Conservation (phyloP, 2,329 filamentous ascomycete species). For the Colletotrichum kahawae region DNA sequence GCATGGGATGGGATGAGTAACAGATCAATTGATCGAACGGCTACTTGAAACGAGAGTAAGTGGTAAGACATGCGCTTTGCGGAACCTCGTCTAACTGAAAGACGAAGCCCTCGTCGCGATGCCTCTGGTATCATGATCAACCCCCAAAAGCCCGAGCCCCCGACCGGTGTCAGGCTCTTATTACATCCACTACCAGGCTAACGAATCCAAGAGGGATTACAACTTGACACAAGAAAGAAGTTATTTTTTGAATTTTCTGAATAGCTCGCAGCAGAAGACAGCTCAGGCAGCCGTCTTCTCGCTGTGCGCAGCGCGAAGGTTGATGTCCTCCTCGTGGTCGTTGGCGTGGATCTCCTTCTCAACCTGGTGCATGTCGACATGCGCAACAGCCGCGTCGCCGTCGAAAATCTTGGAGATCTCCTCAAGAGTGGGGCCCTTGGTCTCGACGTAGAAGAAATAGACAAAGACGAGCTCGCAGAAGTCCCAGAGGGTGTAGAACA, state of each 20-base stretch:
- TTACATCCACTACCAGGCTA: slow-evolving; percentile 10
- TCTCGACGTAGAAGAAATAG: slow-evolving; percentile 73
- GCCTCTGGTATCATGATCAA: slow-evolving; percentile 19
- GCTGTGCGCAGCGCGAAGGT: slow-evolving; percentile 16
- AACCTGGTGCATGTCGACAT: slow-evolving; percentile 59
- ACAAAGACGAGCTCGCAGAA: slow-evolving; percentile 65
- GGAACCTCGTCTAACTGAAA: not conserved
- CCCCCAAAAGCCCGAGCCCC: not conserved
- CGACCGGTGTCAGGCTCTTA: not conserved
- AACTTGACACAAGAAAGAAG: not conserved
- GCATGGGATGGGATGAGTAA: not conserved
- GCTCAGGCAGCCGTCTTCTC: slow-evolving; percentile 27
- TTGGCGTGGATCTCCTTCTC: slow-evolving; percentile 55
- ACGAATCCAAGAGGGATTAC: slow-evolving; percentile 5
- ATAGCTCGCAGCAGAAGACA: not conserved
- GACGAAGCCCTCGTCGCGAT: not conserved
- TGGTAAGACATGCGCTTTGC: not conserved
- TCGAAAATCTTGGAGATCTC: slow-evolving; percentile 75
- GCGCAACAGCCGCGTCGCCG: slow-evolving; percentile 62
- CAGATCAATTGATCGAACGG: slow-evolving; percentile 1
- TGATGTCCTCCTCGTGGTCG: slow-evolving; percentile 40
- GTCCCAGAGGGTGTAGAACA: slow-evolving; percentile 71
- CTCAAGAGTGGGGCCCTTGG: slow-evolving; percentile 72
- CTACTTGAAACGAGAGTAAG: slow-evolving; percentile 14
- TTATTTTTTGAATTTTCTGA: not conserved